These are phyloP conservation scores for Botryotinia narcissicola DNA, from an alignment of 2,329 filamentous ascomycete species.

Conservation along the genomic window DNA sequence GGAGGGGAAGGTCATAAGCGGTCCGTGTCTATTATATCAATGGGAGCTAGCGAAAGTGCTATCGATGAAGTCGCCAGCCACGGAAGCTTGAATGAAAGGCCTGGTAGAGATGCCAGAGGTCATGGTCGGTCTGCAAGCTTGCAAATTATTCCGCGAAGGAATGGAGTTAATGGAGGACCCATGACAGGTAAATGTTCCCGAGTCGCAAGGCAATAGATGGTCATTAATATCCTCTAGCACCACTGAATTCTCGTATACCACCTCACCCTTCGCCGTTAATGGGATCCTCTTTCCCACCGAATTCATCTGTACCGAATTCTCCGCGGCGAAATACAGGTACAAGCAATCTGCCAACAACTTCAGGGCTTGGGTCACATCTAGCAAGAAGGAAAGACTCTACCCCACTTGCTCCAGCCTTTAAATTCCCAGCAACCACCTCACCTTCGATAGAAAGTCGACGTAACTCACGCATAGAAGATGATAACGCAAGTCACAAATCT, in stretches of 20 bases:
- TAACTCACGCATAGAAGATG: constrained; percentile 19
- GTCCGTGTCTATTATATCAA: constrained; percentile 79
- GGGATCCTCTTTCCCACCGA: constrained; percentile 36
- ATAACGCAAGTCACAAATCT: constrained; percentile 13
- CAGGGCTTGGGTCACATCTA: constrained; percentile 40
- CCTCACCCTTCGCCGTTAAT: constrained; percentile 40
- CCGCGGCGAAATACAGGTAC: constrained; percentile 31
- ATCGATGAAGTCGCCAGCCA: constrained; percentile 38
- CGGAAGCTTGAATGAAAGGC: constrained; percentile 40
- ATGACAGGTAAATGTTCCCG: constrained; percentile 40
- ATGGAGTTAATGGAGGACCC: constrained; percentile 42
- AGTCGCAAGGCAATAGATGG: background rate
- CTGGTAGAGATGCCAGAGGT: constrained; percentile 55
- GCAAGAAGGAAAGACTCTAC: constrained; percentile 37
- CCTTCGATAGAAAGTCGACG: constrained; percentile 32
- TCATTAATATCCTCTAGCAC: constrained; percentile 29
- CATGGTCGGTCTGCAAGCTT: constrained; percentile 80
- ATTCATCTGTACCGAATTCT: constrained; percentile 14
- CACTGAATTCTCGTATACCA: constrained; percentile 38
- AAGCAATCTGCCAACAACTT: constrained; percentile 42
- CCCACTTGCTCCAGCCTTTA: constrained; percentile 49
- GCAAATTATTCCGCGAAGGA: constrained; percentile 62
- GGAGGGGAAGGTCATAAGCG: constrained; percentile 64
- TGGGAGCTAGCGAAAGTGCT: constrained; percentile 53
- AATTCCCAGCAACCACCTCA: constrained; percentile 50